Percentiles rank a stretch among this genome's conserved stretches.
Evolutionary conservation across 2,329 filamentous ascomycete genomes (phyloP).

Genomic region (Paecilomyces niveus): DNA sequence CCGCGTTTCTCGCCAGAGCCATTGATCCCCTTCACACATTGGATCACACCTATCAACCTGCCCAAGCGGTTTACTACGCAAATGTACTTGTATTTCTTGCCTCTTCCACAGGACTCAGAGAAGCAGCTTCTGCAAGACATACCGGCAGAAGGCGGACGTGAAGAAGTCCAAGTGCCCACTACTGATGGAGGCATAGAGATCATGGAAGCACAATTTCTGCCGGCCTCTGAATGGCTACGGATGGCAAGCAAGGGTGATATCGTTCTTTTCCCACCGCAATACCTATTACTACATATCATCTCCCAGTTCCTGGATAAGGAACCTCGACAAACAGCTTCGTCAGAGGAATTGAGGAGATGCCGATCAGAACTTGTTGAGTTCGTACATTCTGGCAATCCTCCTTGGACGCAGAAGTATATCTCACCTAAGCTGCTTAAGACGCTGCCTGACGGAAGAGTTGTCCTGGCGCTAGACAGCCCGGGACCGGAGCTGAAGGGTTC

Average conservation of each 20-base stretch:
- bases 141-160: conserved; percentile 37
- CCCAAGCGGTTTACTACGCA: conserved; percentile 83
- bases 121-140: conserved; percentile 24
- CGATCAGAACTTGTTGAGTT: conserved; percentile 43
- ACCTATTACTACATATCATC: conserved; percentile 51
- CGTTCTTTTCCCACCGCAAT: conserved; percentile 86
- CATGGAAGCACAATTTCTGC: conserved; percentile 71
- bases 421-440: conserved; percentile 35
- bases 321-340: conserved; percentile 12
- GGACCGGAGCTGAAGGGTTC: conserved; percentile 48
- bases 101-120: conserved; percentile 41
- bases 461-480: conserved; percentile 48
- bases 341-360: conserved; percentile 26
- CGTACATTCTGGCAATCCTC: conserved; percentile 37
- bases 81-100: conserved; percentile 93
- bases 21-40: conserved; percentile 78
- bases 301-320: conserved; percentile 42
- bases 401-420: conserved; percentile 43
- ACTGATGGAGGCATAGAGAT: conserved; percentile 63
- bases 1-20: conserved; percentile 38
- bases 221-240: conserved; percentile 61
- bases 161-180: conserved; percentile 61
- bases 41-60: conserved; percentile 71
- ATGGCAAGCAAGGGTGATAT: conserved; percentile 59
- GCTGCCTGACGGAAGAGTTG: conserved; percentile 40